Evolutionary conservation across 2,329 filamentous ascomycete genomes (phyloP), one percentile per base, ranked within the genome.

Genomic region (Lasiodiplodia sp.): DNA sequence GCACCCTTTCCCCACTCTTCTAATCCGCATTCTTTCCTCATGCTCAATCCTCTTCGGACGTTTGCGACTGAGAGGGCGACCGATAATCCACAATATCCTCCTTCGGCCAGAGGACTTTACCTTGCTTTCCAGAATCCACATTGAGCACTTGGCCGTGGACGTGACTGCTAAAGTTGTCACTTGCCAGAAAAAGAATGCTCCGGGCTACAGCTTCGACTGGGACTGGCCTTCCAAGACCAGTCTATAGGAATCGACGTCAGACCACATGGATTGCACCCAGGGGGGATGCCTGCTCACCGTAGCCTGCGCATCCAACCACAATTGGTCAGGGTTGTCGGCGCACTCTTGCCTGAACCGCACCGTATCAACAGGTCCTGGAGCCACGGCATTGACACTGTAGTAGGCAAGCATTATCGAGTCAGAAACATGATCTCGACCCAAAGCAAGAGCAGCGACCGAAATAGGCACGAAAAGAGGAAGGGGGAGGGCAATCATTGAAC

Each of bases 111-210:
- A 82, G 75, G 11, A 83, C 71, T 53, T 79, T 81, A 10, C 81
- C 82, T 68, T 78, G 78, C 75, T 84, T 85, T 5, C 83, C 83
- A 21, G 76, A 79, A 73, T 85, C 82, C 25, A 85, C 81, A 56
- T 80, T 80, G 52, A 85, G 69, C 4, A 82, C 70, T 69, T 85
- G 82, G 1, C 82, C 83, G 68, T 81, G 81, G 31, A 83, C 77
- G 72, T 78, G 79, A 21, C 79, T 80, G 71, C 80, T 81, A 73
- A 79, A 84, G 60, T 77, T 78, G 70, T 84, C 79, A 72, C 82
- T 85, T 6, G 82, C 81, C n/a, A 85, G 73, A 49, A 82, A 82
- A 14, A 85, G 62, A 67, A 83, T 81, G 2, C 76, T 78, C 73
- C 80, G 81, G 31, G 83, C 82, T 38, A 85, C 82, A 62, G 78